Base-by-base conservation (phyloP, 768 basidiomycete genomes). In the Tulasnella sp. region DNA sequence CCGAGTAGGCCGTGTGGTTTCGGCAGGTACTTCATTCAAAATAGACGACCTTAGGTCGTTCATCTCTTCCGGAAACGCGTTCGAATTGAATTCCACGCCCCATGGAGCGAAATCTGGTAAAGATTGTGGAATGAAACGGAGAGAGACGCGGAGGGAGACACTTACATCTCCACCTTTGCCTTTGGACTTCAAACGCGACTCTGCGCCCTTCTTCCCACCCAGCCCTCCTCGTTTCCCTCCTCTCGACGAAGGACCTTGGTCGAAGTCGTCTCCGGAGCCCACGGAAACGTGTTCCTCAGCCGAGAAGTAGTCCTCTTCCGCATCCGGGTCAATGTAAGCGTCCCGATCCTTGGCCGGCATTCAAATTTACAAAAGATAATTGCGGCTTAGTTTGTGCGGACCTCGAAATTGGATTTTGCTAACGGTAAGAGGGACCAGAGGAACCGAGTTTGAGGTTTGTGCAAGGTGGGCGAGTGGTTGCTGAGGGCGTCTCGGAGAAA, bases 251-350 rank as follows among this genome's bases (percentile, higher is more conserved):
- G 74, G 39, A 20, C 75, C 87, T 18, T 85, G 85, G 20, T 90
- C 88, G 67, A 88, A 75, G 55, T 75, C 89, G 16, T 87, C 86
- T 61, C 91, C 83, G 48, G 90, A 91, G 35, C 90, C 89, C 80
- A 92, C 92, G 3, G 92, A 93, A 82, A 92, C 92, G 1, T 90
- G 92, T 82, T 91, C 90, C 70, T 88, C 86, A 51, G 48, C 48
- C 48, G 48, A 51, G 23, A 51, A 51, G 48, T 51, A 18, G 48
- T 51, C 48, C 48, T 51, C 48, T 51, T 51, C 48, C 40, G 88
- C 88, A 77, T 79, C 74, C 13, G 74, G 74, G 61, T 75, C 74
- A 18, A 75, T 73, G 26, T 46, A 46, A 16, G 39, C 18, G 71
- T 73, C 46, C 2, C 71, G 71, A 26, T 46, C 39, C 46, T 32